Conservation (phyloP, 2,329 filamentous ascomycete species). For the Periconia sp. region DNA sequence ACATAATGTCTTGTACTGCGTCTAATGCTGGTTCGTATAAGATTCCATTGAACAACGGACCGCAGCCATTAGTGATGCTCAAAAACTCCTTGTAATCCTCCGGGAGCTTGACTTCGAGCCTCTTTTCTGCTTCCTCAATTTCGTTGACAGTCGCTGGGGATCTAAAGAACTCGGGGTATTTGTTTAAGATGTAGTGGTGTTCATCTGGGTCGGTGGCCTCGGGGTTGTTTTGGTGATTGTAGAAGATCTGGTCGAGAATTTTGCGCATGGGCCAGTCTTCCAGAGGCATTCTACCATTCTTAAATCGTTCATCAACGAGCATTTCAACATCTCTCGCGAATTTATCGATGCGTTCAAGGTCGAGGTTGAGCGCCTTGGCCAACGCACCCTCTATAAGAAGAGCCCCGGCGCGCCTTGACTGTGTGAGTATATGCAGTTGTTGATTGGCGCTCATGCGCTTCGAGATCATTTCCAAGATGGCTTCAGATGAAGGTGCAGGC, state of each 20-base stretch:
- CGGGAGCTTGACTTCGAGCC: not conserved
- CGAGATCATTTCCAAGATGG: constrained; percentile 11
- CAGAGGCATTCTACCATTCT: not conserved
- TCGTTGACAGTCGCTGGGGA: constrained; percentile 6
- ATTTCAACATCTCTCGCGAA: constrained; percentile 7
- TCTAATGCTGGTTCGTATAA: constrained; percentile 8
- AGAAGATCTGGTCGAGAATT: constrained; percentile 7
- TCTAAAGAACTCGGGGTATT: constrained; percentile 6
- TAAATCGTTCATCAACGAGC: constrained; percentile 6
- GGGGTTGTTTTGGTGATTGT: constrained; percentile 9
- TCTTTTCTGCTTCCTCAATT: not conserved
- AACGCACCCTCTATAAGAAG: constrained; percentile 13
- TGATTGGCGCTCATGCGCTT: constrained; percentile 5
- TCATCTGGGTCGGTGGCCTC: not conserved
- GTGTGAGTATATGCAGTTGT: constrained; percentile 4
- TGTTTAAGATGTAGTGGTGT: not conserved
- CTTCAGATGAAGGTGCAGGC: constrained; percentile 11
- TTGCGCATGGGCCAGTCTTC: constrained; percentile 1
- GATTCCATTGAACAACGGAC: constrained; percentile 4
- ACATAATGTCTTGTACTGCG: not conserved
- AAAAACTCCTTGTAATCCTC: constrained; percentile 8
- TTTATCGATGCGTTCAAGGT: constrained; percentile 1
- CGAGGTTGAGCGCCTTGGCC: constrained; percentile 4
- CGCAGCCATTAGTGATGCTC: constrained; percentile 5
- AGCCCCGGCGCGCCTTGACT: constrained; percentile 11